These are phyloP conservation scores for Ceratocystis smalleyi DNA, from an alignment of 2,329 filamentous ascomycete species.

Conservation along the genomic window DNA sequence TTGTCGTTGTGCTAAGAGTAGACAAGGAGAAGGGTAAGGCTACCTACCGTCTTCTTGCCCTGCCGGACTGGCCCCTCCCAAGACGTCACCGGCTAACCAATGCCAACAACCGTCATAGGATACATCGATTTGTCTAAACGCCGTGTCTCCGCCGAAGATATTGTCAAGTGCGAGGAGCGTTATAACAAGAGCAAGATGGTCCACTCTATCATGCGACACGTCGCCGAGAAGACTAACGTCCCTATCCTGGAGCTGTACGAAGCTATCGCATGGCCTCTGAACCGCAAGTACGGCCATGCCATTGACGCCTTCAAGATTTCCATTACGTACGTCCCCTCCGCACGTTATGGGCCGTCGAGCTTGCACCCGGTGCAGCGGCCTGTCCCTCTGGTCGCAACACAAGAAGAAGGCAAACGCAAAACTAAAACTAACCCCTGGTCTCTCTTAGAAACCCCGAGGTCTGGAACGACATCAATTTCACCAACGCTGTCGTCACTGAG, in stretches of 20 bases:
- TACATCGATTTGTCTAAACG: constrained; percentile 99
- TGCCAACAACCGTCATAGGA: constrained; percentile 25
- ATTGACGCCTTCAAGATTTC: constrained; percentile 98
- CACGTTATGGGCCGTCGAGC: not conserved
- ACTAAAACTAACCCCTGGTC: not conserved
- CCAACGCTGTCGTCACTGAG: constrained; percentile 67
- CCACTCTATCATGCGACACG: constrained; percentile 96
- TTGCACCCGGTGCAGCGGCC: not conserved
- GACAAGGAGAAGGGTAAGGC: constrained; percentile 87
- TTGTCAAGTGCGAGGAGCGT: constrained; percentile 94
- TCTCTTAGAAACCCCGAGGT: constrained; percentile 70
- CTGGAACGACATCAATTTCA: constrained; percentile 85
- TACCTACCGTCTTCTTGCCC: not conserved
- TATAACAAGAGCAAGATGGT: constrained; percentile 99
- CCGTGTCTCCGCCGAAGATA: constrained; percentile 92
- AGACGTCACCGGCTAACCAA: not conserved
- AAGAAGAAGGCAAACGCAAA: too few relatives aligned
- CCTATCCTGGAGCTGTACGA: constrained; percentile 94
- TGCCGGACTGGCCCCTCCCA: not conserved
- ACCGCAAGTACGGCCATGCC: constrained; percentile 92
- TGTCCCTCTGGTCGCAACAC: not conserved
- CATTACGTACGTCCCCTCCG: constrained; percentile 58
- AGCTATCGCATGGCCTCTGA: constrained; percentile 88
- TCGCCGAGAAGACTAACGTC: constrained; percentile 87
- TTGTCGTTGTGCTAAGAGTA: constrained; percentile 93